These are phyloP conservation scores for Cymbidium sinense DNA, from an alignment of 106 monocot genomes.

Conservation along the genomic window DNA sequence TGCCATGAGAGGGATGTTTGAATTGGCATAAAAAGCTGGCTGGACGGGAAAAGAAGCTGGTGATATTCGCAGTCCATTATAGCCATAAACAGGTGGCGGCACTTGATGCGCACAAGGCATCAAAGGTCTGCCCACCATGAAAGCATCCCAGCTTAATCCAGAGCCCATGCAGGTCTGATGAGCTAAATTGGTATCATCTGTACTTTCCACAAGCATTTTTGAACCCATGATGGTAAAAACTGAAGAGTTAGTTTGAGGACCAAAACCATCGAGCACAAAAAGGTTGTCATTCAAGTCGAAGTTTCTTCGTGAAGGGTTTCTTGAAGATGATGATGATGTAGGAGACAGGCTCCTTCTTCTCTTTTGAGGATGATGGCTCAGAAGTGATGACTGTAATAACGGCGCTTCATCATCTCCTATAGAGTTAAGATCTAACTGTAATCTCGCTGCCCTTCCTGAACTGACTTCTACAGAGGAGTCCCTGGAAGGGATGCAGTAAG, in stretches of 20 bases:
- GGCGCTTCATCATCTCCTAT: constrained; percentile 42
- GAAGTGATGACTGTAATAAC: constrained; percentile 14
- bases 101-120: constrained; percentile 31
- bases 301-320: constrained; percentile 32
- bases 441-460: constrained; percentile 47
- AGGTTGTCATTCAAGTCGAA: constrained; percentile 78
- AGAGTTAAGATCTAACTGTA: constrained; percentile 68
- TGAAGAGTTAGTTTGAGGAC: constrained; percentile 6
- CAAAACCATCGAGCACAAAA: constrained; percentile 19
- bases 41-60: constrained; percentile 26
- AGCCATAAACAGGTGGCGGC: constrained; percentile 29
- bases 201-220: constrained; percentile 44
- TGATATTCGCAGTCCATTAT: constrained; percentile 18
- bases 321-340: constrained; percentile 48
- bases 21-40: constrained; percentile 33
- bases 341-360: constrained; percentile 35
- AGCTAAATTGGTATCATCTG: constrained; percentile 16
- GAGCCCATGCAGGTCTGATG: constrained; percentile 18
- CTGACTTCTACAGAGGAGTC: constrained; percentile 66
- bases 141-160: constrained; percentile 4
- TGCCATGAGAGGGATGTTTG: constrained; percentile 39
- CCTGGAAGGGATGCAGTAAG: constrained; percentile 31
- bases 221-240: constrained; percentile 7
- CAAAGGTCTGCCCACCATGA: neutral
- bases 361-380: constrained; percentile 28